phyloP scores from a whole-genome alignment of 2,329 filamentous ascomycete species.

The Tolypocladium album region DNA sequence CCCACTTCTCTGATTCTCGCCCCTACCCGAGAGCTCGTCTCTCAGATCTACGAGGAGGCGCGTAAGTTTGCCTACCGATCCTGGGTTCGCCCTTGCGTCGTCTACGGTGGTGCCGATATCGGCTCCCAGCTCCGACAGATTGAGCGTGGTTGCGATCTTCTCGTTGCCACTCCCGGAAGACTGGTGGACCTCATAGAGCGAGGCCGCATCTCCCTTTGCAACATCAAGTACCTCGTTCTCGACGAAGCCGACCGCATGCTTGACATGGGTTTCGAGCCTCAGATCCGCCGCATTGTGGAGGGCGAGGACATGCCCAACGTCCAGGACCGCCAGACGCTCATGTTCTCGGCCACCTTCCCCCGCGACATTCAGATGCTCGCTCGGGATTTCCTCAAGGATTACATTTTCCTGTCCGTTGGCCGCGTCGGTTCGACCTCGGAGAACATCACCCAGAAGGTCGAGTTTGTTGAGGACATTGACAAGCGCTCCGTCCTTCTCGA shows the following conservation, averaged over 20 bases:
- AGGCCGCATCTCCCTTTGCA: slow-evolving; percentile 91
- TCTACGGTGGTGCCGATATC: slow-evolving; percentile 98
- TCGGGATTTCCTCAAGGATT: slow-evolving; percentile 97
- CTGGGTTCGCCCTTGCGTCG: slow-evolving; percentile 96
- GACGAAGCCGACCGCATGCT: slow-evolving; percentile 99
- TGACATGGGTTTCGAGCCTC: slow-evolving; percentile 99
- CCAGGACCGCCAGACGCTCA: slow-evolving; percentile 84
- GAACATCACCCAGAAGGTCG: slow-evolving; percentile 98
- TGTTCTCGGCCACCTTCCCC: slow-evolving; percentile 99
- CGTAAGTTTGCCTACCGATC: slow-evolving; percentile 98
- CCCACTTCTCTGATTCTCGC: slow-evolving; percentile 93
- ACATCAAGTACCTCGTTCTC: slow-evolving; percentile 98
- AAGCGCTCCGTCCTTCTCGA: slow-evolving; percentile 97
- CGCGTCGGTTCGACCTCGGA: slow-evolving; percentile 99
- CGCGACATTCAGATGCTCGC: slow-evolving; percentile 99
- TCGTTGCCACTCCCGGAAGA: slow-evolving; percentile 95
- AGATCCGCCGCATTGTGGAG: slow-evolving; percentile 97
- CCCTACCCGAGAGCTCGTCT: slow-evolving; percentile 95
- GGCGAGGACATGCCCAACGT: slow-evolving; percentile 94
- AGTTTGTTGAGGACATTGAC: slow-evolving; percentile 93
- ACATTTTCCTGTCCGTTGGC: slow-evolving; percentile 96
- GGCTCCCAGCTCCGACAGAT: slow-evolving; percentile 97
- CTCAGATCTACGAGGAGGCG: slow-evolving; percentile 94
- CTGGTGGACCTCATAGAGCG: slow-evolving; percentile 97
- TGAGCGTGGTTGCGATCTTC: slow-evolving; percentile 89